Conservation (phyloP, 805 yeast species). For the Sugiyamaella chiloensis region DNA sequence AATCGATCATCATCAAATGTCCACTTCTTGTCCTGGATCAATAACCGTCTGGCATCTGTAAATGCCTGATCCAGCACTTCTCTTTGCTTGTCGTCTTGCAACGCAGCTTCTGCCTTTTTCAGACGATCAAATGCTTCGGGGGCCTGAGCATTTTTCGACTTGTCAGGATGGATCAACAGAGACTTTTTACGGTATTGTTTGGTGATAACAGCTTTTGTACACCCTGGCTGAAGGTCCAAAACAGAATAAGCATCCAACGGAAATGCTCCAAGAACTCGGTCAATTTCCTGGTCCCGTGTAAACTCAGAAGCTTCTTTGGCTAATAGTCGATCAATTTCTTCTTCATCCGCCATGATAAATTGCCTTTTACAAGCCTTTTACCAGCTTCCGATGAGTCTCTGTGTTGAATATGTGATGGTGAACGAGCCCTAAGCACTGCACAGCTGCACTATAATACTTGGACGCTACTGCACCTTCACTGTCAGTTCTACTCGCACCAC, state of each 20-base stretch:
- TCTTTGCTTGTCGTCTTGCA: constrained; percentile 40
- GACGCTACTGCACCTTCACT: too few species aligned
- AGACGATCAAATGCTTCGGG: constrained; percentile 61
- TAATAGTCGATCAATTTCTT: constrained; percentile 32
- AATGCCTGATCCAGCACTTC: constrained; percentile 44
- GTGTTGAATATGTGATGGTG: too few species aligned
- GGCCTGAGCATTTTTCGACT: constrained; percentile 52
- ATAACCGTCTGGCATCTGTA: constrained; percentile 41
- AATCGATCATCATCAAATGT: constrained; percentile 39
- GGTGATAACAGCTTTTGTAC: constrained; percentile 41
- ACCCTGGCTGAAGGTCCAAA: constrained; percentile 45
- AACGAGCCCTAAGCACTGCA: too few species aligned
- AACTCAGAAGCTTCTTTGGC: constrained; percentile 28
- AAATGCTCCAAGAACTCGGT: constrained; percentile 48
- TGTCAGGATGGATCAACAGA: constrained; percentile 67
- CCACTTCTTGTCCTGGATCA: constrained; percentile 40
- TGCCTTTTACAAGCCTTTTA: too few species aligned
- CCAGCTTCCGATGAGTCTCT: too few species aligned
- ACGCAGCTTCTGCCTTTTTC: constrained; percentile 50
- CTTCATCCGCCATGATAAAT: too few species aligned
- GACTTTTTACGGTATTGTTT: constrained; percentile 56
- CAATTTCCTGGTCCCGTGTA: constrained; percentile 50
- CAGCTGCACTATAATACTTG: too few species aligned
- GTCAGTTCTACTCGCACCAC: too few species aligned
- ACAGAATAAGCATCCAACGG: constrained; percentile 54